Base-by-base conservation (phyloP, 768 basidiomycete genomes). In the Suillus subaureus region DNA sequence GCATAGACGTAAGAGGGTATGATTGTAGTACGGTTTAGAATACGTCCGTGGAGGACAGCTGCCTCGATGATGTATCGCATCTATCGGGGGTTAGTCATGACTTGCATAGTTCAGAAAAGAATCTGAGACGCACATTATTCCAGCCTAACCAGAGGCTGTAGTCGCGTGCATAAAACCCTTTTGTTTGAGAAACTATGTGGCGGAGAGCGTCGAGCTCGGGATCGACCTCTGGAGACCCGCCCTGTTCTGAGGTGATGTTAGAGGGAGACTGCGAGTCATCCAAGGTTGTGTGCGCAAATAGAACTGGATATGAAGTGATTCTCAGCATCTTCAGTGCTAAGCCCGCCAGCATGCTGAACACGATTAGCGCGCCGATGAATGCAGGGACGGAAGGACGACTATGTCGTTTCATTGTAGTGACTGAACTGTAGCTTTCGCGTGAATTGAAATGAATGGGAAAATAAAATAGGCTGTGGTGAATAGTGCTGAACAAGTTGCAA, bases 1-100 rank as follows among this genome's bases (percentile, higher is more conserved):
- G 82, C 82, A 40, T 85, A 85, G 31, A 84, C 74, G 65, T 79
- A 81, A 4, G 83, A 80, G 2, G 84, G 83, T 13, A 85, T 43
- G 45, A 85, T 75, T 18, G 82, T 75, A 7, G 80, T 81, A 58
- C 83, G 73, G 66, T 82, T 81, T 18, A 83, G 69, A 39, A 83
- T 66, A 4, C 73, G 67, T 18, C 83, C 82, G 58, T 84, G 84
- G 18, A 81, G 69, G 23, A 85, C 61, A 2, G 81, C 75, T 1
- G 82, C 70, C 66, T 84, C 83, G 49, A 84, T 79, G 64, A 84
- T 85, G 63, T 84, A 84, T 18, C 84, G 79, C 77, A 85, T 76
- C 83, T 82, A n/a, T 23, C 23, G 6, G 65, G 40, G 69, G 54
- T 13, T 16, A 0, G 35, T 1, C 7, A n/a, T 35, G 16, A 39